These are phyloP conservation scores for Filosporella fistucella DNA, from an alignment of 495 filamentous ascomycete genomes.

Conservation along the genomic window DNA sequence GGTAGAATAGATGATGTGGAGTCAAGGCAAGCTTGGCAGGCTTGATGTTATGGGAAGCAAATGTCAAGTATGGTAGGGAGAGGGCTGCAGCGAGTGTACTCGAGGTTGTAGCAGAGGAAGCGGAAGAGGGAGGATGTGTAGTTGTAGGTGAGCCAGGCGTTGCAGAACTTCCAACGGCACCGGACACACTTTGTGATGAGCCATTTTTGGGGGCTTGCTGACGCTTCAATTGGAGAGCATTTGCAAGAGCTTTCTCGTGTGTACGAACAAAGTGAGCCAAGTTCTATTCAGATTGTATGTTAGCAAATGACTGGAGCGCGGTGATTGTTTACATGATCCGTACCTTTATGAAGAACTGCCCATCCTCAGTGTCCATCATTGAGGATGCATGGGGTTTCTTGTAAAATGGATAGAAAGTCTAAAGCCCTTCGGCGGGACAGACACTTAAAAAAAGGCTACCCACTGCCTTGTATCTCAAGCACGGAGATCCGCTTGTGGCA, in stretches of 20 bases:
- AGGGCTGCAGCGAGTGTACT: constrained; percentile 75
- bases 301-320: constrained; percentile 13
- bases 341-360: constrained; percentile 85
- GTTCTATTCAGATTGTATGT: constrained; percentile 52
- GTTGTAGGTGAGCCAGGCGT: constrained; percentile 42
- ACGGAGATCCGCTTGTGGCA: constrained; percentile 5
- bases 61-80: constrained; percentile 77
- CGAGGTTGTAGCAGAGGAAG: constrained; percentile 62
- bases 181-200: constrained; percentile 47
- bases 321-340: constrained; percentile 9
- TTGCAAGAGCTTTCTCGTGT: constrained; percentile 94
- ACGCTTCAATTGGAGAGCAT: constrained; percentile 80
- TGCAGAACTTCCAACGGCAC: constrained; percentile 39
- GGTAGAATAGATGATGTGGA: constrained; percentile 96
- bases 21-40: constrained; percentile 89
- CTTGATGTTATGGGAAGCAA: constrained; percentile 78
- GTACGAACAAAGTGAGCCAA: constrained; percentile 93
- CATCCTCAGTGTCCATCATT: constrained; percentile 81
- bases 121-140: constrained; percentile 45
- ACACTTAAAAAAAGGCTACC: constrained; percentile 11
- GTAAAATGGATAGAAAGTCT: constrained; percentile 12
- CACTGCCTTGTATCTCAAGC: constrained; percentile 19
- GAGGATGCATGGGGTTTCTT: constrained; percentile 24
- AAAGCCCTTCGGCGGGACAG: constrained; percentile 16
- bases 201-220: constrained; percentile 62